Conservation (phyloP, 2,329 filamentous ascomycete genomes). For the Cladophialophora bantiana region DNA sequence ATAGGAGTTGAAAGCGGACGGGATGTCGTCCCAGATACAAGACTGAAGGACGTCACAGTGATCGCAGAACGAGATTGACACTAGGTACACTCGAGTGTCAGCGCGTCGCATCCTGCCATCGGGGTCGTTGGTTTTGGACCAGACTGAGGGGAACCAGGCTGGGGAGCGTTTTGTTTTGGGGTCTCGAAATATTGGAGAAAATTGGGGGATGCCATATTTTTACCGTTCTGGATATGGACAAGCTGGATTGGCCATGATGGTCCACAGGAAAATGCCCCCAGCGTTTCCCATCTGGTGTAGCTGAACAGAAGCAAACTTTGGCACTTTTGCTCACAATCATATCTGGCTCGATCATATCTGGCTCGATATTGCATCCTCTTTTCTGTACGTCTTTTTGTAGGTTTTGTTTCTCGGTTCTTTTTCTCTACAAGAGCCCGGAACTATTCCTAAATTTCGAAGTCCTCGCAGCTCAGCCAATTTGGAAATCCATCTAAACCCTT, state of each 20-base stretch:
- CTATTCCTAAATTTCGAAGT: no score
- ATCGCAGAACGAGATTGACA: neutral
- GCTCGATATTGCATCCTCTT: neutral
- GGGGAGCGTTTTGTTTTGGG: neutral
- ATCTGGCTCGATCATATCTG: neutral
- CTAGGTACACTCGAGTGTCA: neutral
- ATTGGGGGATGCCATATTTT: neutral
- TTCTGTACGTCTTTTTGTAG: neutral
- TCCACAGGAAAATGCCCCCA: neutral
- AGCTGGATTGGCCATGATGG: neutral
- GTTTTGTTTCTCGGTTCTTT: neutral
- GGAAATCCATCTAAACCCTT: no score
- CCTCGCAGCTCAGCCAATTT: no score
- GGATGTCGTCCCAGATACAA: neutral
- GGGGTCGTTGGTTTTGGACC: neutral
- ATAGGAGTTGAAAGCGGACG: neutral
- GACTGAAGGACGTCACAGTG: neutral
- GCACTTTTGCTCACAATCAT: constrained; percentile 1
- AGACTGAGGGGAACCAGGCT: neutral
- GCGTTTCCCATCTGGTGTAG: neutral
- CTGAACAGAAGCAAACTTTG: neutral
- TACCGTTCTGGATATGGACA: neutral
- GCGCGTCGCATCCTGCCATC: neutral
- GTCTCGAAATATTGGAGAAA: neutral
- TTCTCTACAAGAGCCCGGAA: neutral